phyloP scores from a whole-genome alignment of 345 rosid genomes.

The Arabis hirsuta region DNA sequence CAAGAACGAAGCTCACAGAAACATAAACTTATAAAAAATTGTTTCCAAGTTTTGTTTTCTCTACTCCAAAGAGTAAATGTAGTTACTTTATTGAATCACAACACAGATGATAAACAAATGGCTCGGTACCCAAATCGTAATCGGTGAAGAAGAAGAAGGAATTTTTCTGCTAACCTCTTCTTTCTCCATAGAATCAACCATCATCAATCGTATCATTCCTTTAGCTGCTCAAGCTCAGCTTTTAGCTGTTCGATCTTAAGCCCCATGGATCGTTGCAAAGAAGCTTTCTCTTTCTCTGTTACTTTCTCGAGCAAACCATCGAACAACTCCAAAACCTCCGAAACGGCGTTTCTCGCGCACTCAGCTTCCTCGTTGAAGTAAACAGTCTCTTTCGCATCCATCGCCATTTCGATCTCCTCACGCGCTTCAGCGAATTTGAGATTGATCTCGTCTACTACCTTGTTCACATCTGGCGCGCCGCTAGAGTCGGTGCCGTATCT shows the following conservation, averaged over 20 bases:
- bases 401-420: slow-evolving; percentile 96
- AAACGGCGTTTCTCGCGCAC: slow-evolving; percentile 79
- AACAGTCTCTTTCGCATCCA: slow-evolving; percentile 93
- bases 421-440: slow-evolving; percentile 98
- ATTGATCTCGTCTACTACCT: slow-evolving; percentile 79
- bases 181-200: background rate
- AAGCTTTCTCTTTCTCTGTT: slow-evolving; percentile 62
- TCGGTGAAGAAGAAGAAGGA: background rate
- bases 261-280: slow-evolving; percentile 89
- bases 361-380: slow-evolving; percentile 94
- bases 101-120: background rate
- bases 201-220: slow-evolving; percentile 53
- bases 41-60: background rate
- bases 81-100: slow-evolving; percentile 27
- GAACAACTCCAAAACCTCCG: slow-evolving; percentile 71
- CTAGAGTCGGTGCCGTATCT: slow-evolving; percentile 48
- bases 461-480: slow-evolving; percentile 58
- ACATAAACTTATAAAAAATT: background rate
- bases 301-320: slow-evolving; percentile 60
- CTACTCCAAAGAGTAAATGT: slow-evolving; percentile 2
- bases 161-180: slow-evolving; percentile 27
- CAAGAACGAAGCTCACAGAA: background rate
- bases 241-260: slow-evolving; percentile 95
- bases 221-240: slow-evolving; percentile 84
- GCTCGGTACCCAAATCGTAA: background rate